These are phyloP conservation scores for Eimeria praecox DNA, from an alignment of 169 alveolate genomes.

Conservation along the genomic window DNA sequence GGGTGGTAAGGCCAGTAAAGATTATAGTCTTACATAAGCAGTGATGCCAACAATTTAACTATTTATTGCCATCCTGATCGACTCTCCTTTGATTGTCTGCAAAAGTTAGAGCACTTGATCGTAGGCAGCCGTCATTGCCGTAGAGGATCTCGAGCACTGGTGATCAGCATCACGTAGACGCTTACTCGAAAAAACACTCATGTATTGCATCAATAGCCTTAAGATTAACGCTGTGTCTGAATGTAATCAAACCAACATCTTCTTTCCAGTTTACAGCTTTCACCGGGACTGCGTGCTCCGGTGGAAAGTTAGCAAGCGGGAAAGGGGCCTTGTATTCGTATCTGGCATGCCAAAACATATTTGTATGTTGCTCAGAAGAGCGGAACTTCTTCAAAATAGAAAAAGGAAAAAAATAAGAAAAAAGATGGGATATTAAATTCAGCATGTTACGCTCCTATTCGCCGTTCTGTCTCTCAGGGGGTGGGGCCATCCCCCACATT, in stretches of 20 bases:
- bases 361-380: background rate
- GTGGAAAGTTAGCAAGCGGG: background rate
- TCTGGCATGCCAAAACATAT: background rate
- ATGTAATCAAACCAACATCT: background rate
- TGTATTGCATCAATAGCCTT: background rate
- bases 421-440: background rate
- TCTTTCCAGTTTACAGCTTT: background rate
- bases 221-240: background rate
- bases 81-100: background rate
- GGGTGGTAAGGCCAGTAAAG: background rate
- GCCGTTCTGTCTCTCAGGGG: background rate
- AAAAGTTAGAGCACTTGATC: background rate
- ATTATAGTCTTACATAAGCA: background rate
- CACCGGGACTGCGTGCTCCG: background rate
- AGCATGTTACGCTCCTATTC: conserved; percentile 21
- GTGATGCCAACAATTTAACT: background rate
- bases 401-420: background rate
- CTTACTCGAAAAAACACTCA: background rate
- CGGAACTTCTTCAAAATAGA: background rate
- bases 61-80: background rate
- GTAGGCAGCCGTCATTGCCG: background rate
- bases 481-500: background rate
- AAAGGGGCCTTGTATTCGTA: background rate
- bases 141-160: background rate
- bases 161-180: background rate